Evolutionary conservation across 2,329 filamentous ascomycete species (phyloP).

Genomic region (Microsporum canis): DNA sequence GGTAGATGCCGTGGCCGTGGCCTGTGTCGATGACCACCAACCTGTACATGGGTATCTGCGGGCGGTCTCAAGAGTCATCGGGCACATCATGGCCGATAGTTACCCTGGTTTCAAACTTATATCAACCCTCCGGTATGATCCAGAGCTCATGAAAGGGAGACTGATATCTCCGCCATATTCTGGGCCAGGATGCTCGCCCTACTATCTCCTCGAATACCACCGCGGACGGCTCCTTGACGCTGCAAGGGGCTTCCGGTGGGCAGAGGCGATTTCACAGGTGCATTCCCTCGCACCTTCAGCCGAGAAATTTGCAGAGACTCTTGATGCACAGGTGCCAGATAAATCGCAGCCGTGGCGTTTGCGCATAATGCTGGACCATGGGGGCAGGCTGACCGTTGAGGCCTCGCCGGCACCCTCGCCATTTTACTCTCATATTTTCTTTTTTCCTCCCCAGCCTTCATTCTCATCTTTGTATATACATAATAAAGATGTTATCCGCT

Average conservation of each 20-base stretch:
- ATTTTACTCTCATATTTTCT: slow-evolving; percentile 15
- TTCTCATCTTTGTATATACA: slow-evolving; percentile 1
- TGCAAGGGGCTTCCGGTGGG: slow-evolving; percentile 41
- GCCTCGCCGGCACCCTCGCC: slow-evolving; percentile 20
- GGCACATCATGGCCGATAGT: neutral
- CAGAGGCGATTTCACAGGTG: slow-evolving; percentile 22
- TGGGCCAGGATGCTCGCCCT: slow-evolving; percentile 42
- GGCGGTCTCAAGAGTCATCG: neutral
- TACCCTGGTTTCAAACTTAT: slow-evolving; percentile 48
- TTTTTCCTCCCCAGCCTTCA: slow-evolving; percentile 4
- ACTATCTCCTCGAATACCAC: slow-evolving; percentile 73
- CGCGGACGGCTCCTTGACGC: slow-evolving; percentile 61
- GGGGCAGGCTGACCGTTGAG: slow-evolving; percentile 25
- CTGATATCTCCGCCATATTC: slow-evolving; percentile 25
- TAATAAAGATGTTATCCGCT: slow-evolving; percentile 21
- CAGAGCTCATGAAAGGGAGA: slow-evolving; percentile 36
- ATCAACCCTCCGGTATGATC: slow-evolving; percentile 62
- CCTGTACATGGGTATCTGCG: neutral
- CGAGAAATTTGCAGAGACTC: slow-evolving; percentile 18
- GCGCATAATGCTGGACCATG: slow-evolving; percentile 25
- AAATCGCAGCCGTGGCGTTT: slow-evolving; percentile 28
- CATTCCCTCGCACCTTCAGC: slow-evolving; percentile 20
- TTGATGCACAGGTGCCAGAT: slow-evolving; percentile 26
- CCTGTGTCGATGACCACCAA: neutral
- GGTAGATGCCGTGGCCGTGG: neutral